Evolutionary conservation across 164 flowering plant species (phyloP), one percentile per base, ranked within the genome.

Genomic region (Echeveria elegans): DNA sequence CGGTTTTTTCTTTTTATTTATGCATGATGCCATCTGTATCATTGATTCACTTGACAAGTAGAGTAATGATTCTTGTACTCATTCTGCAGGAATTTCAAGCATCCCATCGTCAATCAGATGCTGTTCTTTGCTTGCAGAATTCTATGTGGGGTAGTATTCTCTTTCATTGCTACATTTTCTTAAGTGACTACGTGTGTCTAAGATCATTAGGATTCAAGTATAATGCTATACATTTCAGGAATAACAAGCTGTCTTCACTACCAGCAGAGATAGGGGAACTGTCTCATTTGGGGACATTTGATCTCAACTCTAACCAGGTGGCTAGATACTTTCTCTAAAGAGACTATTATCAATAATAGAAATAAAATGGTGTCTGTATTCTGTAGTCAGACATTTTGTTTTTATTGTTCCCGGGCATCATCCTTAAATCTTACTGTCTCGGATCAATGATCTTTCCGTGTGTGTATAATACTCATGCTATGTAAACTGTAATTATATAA

Each of bases 291-390:
- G 93, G 94, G 66, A 91, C 90, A 52, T 79, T 95, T 34, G 96
- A 95, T 86, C 94, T 95, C 73, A 96, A 85, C 78, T 91, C 96
- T 69, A 95, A 95, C 72, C 85, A 86, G 95, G 99, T 94, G 66
- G 24, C 65, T 59, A 24, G 16, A 70, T 23, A 34, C 43, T 10
- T 62, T 36, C 23, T 30, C 6, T 61, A 16, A 19, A 1, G 23
- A 34, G 24, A 31, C n/a, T 18, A 38, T 38, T 36, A 24, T 41
- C 9, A 26, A 53, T 37, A 12, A 5, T 37, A 2, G 29, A 38
- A 23, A 64, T 64, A 19, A 37, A 32, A 18, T 4, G 28, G 45
- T 0, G 15, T 28, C 9, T 34, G n/a, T n/a, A n/a, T n/a, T n/a
- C n/a, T n/a, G 94, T 88, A 64, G 29, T 60, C 50, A 28, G 14